phyloP scores from a whole-genome alignment of 257 asterid genomes.

The Solanum sejunctum region DNA sequence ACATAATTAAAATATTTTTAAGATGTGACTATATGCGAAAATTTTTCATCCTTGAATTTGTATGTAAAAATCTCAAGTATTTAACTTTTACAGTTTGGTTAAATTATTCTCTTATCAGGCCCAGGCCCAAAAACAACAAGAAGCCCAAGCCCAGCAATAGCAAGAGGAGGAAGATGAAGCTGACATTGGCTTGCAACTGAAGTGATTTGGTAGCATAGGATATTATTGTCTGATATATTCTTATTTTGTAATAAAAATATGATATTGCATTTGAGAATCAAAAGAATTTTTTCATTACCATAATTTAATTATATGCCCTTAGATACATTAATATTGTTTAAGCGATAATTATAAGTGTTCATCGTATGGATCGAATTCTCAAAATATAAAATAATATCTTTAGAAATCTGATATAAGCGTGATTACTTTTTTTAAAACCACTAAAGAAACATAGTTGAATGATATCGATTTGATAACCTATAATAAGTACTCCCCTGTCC shows the following conservation, averaged over 20 bases:
- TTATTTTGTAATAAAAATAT: background rate
- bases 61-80: background rate
- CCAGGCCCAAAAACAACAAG: background rate
- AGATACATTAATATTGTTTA: background rate
- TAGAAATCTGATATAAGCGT: fast-evolving
- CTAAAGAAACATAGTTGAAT: background rate
- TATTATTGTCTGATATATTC: background rate
- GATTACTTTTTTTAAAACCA: fast-evolving
- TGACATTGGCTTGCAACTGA: background rate
- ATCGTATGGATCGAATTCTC: background rate
- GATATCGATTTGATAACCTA: background rate
- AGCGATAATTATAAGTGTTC: background rate
- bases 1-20: too few relatives aligned
- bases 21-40: too few relatives aligned
- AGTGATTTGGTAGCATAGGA: background rate
- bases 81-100: background rate
- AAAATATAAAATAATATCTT: background rate
- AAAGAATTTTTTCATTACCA: background rate
- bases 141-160: background rate
- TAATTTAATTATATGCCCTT: background rate
- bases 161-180: background rate
- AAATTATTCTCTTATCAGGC: background rate
- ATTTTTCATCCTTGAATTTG: too few relatives aligned
- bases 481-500: background rate
- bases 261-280: background rate